Base-by-base conservation (phyloP, 108 stramenopile genomes). In the Discostella pseudostelligera region DNA sequence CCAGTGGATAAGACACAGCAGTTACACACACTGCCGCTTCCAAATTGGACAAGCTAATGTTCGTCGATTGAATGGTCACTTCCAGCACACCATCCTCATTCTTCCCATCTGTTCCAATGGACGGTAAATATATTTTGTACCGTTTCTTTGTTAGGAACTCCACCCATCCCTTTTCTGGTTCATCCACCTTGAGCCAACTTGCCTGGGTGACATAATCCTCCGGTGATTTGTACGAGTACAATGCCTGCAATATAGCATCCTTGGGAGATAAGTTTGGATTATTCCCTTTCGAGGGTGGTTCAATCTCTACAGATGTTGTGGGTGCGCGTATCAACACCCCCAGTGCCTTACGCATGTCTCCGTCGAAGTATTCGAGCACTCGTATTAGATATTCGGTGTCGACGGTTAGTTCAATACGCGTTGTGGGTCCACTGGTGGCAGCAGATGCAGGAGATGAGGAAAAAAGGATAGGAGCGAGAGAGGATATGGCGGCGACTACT, bases 161-260 rank as follows among this genome's bases (percentile, higher is more conserved):
- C 16, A 75, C 32, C 53, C 53, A 63, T 2, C 50, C 40, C n/a
- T 69, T 69, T n/a, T 50, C 8, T 50, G 48, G 68, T 12, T 46
- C 21, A 39, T 74, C 72, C 39, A 75, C 69, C 40, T 75, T 75
- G 40, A 75, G 14, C 74, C 74, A 75, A 47, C 67, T 69, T n/a
- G 68, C 59, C 60, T 69, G 74, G 4, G 24, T 61, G 2, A 24
- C 61, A 37, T 69, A 60, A 1, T 68, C 67, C 17, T 61, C 49
- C 8, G 68, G 68, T 14, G 37, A 39, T 8, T 39, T 25, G 46
- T 63, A 68, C 13, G 74, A 69, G 24, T 69, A 63, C 19, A 75
- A 60, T 7, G 74, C 74, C 25, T 54, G 59, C 14, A 75, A 54
- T 61, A 75, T 69, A 35, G 74, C 74, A 63, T 75, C 74, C 53